Evolutionary conservation across 1,284 basidiomycete genomes (phyloP), one percentile per base, ranked within the genome.

Genomic region (Veloporphyrellus conicus): DNA sequence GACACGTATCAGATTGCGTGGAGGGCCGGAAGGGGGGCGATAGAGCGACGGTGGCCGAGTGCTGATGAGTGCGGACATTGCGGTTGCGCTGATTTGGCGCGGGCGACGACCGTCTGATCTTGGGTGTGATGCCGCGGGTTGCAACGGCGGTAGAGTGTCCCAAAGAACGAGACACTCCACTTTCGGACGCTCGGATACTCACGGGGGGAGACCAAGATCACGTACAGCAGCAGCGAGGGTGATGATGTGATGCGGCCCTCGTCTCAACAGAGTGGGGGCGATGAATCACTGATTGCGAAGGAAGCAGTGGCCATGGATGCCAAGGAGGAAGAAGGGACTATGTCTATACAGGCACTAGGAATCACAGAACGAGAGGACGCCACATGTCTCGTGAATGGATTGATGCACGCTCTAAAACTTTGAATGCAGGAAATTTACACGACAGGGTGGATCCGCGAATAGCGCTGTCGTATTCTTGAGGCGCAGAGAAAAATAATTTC

Each of bases 1-100:
- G 50, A 57, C 62, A 61, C 62, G 59, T 64, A 63, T 48, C 45
- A 3, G 31, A 45, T 55, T 47, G 49, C 47, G 48, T 50, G 45
- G 42, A 22, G 38, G 43, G 28, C 33, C 22, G 34, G 14, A 28
- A 18, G 43, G 8, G n/a, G 23, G 60, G 58, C 16, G 47, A 57
- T 63, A 64, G 45, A 51, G 53, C 40, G 60, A 31, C 31, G 27
- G 42, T 25, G 23, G 25, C 42, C 15, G n/a, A 19, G 23, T 29
- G 45, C 25, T 42, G 41, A 41, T 43, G 36, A 19, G 52, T 40
- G 45, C 34, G 43, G 35, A 50, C 53, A 49, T 44, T 47, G 45
- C 47, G 49, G 41, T 48, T 51, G 39, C 41, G 43, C 52, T 25
- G 35, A 42, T 44, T 22, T 43, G 45, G 53, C 29, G 49, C 40